phyloP scores from a whole-genome alignment of 768 basidiomycete species.

The Tricholoma terreum region DNA sequence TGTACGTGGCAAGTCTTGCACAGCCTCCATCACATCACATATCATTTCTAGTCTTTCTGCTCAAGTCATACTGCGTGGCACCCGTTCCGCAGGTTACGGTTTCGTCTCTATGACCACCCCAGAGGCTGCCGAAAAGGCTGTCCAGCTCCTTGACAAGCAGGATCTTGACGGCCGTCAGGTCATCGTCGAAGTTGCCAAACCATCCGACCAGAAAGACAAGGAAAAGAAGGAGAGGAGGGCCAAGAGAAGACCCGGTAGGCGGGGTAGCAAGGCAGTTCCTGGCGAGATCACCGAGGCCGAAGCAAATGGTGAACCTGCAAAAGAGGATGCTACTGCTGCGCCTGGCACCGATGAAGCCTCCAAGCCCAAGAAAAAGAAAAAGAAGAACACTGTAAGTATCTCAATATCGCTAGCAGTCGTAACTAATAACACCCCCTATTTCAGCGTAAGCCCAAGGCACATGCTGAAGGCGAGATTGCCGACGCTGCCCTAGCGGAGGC shows the following conservation, averaged over 20 bases:
- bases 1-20: conserved; percentile 61
- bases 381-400: conserved; percentile 57
- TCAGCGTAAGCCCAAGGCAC: conserved; percentile 62
- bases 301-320: conserved; percentile 72
- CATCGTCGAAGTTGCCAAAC: conserved; percentile 92
- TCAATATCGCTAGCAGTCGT: conserved; percentile 6
- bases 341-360: conserved; percentile 63
- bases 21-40: conserved; percentile 37
- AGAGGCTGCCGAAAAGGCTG: conserved; percentile 85
- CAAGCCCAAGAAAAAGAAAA: conserved; percentile 86
- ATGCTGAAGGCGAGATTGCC: conserved; percentile 36
- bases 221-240: conserved; percentile 76
- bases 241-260: conserved; percentile 81
- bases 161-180: conserved; percentile 88
- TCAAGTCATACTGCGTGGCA: conserved; percentile 83
- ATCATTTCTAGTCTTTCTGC: conserved; percentile 60
- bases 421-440: conserved; percentile 17
- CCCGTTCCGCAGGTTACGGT: conserved; percentile 87
- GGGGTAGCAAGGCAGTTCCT: conserved; percentile 81
- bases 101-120: conserved; percentile 81
- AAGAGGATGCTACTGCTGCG: conserved; percentile 51
- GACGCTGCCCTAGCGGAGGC: conserved; percentile 35
- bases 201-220: conserved; percentile 81
- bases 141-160: conserved; percentile 80
- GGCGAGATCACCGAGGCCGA: conserved; percentile 90